Evolutionary conservation across 2,329 filamentous ascomycete genomes (phyloP), one percentile per base, ranked within the genome.

Genomic region (Aspergillus brasiliensis): DNA sequence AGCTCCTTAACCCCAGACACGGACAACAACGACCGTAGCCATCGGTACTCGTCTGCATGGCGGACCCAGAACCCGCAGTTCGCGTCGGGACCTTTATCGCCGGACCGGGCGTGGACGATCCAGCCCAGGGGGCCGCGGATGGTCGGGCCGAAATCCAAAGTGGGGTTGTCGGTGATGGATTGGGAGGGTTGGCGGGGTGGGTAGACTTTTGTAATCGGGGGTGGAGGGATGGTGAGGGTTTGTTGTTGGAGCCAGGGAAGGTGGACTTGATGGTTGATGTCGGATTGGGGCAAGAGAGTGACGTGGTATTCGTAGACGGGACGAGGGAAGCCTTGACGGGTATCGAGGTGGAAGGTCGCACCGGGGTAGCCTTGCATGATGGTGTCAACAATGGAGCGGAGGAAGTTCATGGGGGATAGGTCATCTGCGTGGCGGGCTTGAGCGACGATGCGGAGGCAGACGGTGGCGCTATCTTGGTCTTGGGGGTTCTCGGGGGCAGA

Each of bases 51-150:
- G 38, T 80, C 76, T 1, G 62, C 63, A 23, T 71, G 63, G 1
- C 75, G 72, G 5, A 78, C 76, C 57, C 80, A 85, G 62, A 82
- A 77, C 0, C 80, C 80, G 8, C 81, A 71, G 56, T 82, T 82
- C 28, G 72, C 73, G 61, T 83, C 76, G 3, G 75, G 73, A 0
- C 74, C 79, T 57, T 82, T 83, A 58, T 83, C 81, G 0, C 77
- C 77, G 5, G 72, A 77, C 3, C 76, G 71, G 21, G 71, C 75
- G 51, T 73, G 73, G 8, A 74, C 75, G 10, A 78, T 62, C 57
- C 64, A 71, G 10, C 75, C 77, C 5, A 79, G 57, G 0, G 68
- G 71, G 3, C 58, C 68, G 10, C 56, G 61, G 25, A 40, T 62
- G 1, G 67, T 71, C 7, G 65, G 65, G 3, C 69, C 70, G 58